Evolutionary conservation across 2,329 filamentous ascomycete species (phyloP), one percentile per base, ranked within the genome.

Genomic region (Raffaelea albimanens): DNA sequence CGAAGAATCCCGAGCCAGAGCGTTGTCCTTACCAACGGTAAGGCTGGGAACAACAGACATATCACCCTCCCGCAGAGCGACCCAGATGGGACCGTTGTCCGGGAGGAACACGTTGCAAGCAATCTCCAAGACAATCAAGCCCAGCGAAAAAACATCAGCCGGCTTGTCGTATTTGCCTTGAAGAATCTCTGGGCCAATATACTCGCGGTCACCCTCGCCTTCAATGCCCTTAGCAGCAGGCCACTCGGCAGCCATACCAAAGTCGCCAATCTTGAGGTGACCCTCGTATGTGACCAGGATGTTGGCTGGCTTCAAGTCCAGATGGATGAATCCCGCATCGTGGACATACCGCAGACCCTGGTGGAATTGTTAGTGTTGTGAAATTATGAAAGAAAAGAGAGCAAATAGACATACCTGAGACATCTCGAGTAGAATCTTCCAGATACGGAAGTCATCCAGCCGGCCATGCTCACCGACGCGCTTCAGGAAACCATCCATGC

Each of bases 381-480:
- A 5, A 19, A 19, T 34, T 18, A 14, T 20, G 16, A 25, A 20
- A 13, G 25, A 33, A 5, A 10, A 11, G 8, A 39, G 31, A 34
- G 9, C n/a, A 11, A 33, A n/a, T 36, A 2, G 41, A 72, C 84
- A 67, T 78, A 93, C 88, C 72, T 85, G 70, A 58, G 83, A 78
- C 50, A 95, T 67, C 63, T 98, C 93, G 39, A 95, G 77, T 57
- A 97, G 70, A 49, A 97, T 91, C 70, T 98, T 98, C 88, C 93
- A 98, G 64, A 97, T 96, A 52, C 93, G 80, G 67, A 98, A 98
- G 63, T 97, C 93, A 65, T 98, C 93, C 55, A 98, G 69, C 56
- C 91, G 80, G 42, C 88, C 90, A 61, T 86, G 88, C 52, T 83
- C 76, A 21, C 93, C 93, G 51, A 88, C 80, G 49, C 85, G 79